Percentiles rank a stretch among this genome's conserved stretches.
Conservation (phyloP, 225 moss, liverwort and hornwort genomes). For the Pleurozium schreberi region DNA sequence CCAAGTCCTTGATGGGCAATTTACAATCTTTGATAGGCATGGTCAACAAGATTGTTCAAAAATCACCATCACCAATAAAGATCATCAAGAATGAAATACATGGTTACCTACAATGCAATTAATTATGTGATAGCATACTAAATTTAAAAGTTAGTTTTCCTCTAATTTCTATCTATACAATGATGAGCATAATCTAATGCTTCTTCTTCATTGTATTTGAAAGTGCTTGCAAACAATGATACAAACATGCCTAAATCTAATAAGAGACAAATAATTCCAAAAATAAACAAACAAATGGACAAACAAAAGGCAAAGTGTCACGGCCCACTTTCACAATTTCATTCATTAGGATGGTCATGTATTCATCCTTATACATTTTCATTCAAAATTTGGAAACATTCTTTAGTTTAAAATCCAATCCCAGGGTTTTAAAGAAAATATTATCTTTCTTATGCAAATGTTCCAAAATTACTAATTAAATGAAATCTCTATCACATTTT, state of each 20-base stretch:
- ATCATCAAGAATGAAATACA: not conserved
- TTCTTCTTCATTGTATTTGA: not conserved
- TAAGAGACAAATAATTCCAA: not conserved
- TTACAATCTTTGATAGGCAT: not conserved
- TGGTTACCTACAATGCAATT: too few species aligned
- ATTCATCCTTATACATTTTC: not conserved
- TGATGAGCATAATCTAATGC: not conserved
- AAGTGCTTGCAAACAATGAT: not conserved
- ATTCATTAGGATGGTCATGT: not conserved
- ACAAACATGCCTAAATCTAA: not conserved
- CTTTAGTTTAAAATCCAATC: not conserved
- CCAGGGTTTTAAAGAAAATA: not conserved
- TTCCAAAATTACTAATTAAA: not conserved
- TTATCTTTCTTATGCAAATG: not conserved
- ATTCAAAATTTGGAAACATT: not conserved
- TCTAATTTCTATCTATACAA: not conserved
- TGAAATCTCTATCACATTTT: not conserved
- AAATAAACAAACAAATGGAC: not conserved
- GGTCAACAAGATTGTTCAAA: not conserved
- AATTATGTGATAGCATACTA: too few species aligned
- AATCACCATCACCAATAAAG: not conserved
- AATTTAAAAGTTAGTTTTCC: not conserved
- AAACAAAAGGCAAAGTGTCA: not conserved
- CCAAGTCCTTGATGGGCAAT: not conserved
- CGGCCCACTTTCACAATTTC: not conserved